Base-by-base conservation (phyloP, 805 yeast species). In the Wickerhamomyces alni region DNA sequence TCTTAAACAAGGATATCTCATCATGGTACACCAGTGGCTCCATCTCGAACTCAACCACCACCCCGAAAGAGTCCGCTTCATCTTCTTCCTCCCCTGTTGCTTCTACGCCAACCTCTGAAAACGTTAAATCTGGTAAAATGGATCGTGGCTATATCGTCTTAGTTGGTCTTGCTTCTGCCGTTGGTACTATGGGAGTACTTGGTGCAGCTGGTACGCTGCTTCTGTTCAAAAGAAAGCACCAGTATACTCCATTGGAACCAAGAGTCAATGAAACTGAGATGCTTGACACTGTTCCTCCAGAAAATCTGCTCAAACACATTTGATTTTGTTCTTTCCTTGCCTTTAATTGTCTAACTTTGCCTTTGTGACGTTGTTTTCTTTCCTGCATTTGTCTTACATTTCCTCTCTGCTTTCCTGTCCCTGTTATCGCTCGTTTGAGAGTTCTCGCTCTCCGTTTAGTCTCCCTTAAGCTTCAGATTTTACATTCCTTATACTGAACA, bases 61-160 rank as follows among this genome's bases (percentile, higher is more conserved):
- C 40, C 21, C 34, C 26, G 15, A 46, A 53, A 11, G 36, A 41
- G 8, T 40, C 54, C 10, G 25, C 47, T 18, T 33, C 59, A 11
- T 31, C 52, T 8, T 25, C 57, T 8, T 26, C 44, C 6, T 33
- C 59, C 5, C 26, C 44, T 11, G 39, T 53, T 9, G 27, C 47
- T 17, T 35, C 59, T 13, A 31, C 53, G 7, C 19, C 43, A 55
- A 8, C 18, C 45, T 31, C 58, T 8, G 42, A 19, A 35, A 34
- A 33, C 16, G 37, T 30, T 30, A 44, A 33, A 10, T 41, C 46
- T 26, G 51, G 54, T 25, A 56, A 60, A 44, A 57, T 59, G 42
- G 62, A 58, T 24, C 59, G 75, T 17, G 89, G 93, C 0, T 80
- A 72, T 50, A 80, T 83, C 22, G 87, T 81, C 4, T 70, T 85